A percentile compares a stretch with the other conserved stretches of the same genome.
Conservation (phyloP, 2,329 filamentous ascomycete genomes). For the Lasiodiplodia theobromae region DNA sequence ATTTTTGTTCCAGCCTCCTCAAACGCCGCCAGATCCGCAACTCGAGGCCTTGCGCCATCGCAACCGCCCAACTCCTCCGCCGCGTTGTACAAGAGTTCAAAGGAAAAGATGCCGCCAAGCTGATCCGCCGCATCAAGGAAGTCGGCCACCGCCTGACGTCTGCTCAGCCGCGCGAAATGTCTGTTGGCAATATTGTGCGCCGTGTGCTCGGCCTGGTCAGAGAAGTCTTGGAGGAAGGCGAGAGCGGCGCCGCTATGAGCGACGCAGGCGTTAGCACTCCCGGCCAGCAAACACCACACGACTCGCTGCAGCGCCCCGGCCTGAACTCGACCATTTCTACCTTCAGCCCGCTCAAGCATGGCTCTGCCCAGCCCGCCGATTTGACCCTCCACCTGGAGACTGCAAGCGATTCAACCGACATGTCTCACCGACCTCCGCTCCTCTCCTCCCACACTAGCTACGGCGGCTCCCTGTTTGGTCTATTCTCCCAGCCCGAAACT, state of each 20-base stretch:
- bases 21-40: slow-evolving; percentile 90
- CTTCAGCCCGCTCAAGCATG: slow-evolving; percentile 56
- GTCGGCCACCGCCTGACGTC: slow-evolving; percentile 79
- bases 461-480: slow-evolving; percentile 83
- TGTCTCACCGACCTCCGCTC: slow-evolving; percentile 64
- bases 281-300: slow-evolving; percentile 49
- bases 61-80: slow-evolving; percentile 86
- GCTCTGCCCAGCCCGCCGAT: slow-evolving; percentile 45
- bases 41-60: slow-evolving; percentile 86
- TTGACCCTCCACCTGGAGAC: slow-evolving; percentile 39
- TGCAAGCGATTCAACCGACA: slow-evolving; percentile 45
- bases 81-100: slow-evolving; percentile 84
- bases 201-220: slow-evolving; percentile 89
- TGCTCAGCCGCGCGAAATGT: slow-evolving; percentile 88
- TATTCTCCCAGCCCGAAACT: slow-evolving; percentile 73
- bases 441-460: slow-evolving; percentile 70
- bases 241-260: slow-evolving; percentile 65
- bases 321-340: slow-evolving; percentile 53
- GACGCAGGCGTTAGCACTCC: slow-evolving; percentile 64
- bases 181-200: slow-evolving; percentile 92
- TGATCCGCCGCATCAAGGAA: slow-evolving; percentile 80
- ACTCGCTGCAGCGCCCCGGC: slow-evolving; percentile 45
- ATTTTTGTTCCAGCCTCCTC: slow-evolving; percentile 64
- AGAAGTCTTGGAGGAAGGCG: slow-evolving; percentile 85
- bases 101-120: slow-evolving; percentile 76